phyloP scores from a whole-genome alignment of 768 basidiomycete species.

The Zangia roseola region DNA sequence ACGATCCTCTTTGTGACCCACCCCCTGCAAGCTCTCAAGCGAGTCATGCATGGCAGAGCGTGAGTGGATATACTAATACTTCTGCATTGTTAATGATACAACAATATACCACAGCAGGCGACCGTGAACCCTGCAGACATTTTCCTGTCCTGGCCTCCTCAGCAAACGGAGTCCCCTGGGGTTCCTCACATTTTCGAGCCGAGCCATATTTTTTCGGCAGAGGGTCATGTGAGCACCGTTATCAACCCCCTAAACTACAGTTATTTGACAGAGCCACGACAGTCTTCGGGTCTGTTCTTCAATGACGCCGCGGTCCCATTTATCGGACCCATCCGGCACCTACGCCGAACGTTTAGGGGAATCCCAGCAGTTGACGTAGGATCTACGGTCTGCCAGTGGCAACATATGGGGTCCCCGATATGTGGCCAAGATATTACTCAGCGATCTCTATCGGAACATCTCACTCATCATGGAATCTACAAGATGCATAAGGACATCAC shows the following conservation, averaged over 20 bases:
- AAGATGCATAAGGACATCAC: neutral
- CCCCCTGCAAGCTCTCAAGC: too few species aligned
- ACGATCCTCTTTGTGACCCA: too few species aligned
- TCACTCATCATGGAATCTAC: conserved; percentile 9
- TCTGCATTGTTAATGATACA: too few species aligned
- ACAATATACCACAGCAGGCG: too few species aligned
- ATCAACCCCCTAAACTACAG: neutral
- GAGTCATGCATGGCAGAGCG: too few species aligned
- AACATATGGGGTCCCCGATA: neutral
- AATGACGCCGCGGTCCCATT: too few species aligned
- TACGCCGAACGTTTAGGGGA: neutral
- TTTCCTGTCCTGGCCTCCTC: too few species aligned
- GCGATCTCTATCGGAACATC: conserved; percentile 2
- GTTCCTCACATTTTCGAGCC: too few species aligned
- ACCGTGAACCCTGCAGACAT: too few species aligned
- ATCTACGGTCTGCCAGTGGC: neutral
- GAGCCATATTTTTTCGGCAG: neutral
- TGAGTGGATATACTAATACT: too few species aligned
- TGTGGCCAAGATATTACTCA: conserved; percentile 5
- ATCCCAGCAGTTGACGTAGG: neutral
- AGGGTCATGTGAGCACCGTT: conserved; percentile 5
- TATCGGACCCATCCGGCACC: neutral
- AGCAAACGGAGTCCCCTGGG: neutral
- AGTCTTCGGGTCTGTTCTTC: neutral
- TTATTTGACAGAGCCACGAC: neutral